Conservation (phyloP, 345 rosid genomes). For the Kernera saxatilis region DNA sequence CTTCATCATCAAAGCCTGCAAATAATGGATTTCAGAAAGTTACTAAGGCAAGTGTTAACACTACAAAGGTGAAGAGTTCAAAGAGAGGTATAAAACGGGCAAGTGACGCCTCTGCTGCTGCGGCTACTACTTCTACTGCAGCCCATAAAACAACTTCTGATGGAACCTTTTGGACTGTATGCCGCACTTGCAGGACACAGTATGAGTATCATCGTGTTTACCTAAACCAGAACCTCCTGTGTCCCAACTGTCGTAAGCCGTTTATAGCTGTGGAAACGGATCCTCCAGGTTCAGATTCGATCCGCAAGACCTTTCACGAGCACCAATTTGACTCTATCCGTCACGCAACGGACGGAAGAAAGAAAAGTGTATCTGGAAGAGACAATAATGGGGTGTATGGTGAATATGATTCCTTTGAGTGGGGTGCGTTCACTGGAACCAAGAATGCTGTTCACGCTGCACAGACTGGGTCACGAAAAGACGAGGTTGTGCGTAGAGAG, state of each 20-base stretch:
- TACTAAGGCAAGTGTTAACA: constrained; percentile 26
- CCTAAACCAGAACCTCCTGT: constrained; percentile 58
- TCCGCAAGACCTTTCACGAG: constrained; percentile 46
- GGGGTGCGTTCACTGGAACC: constrained; percentile 34
- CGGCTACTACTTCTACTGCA: constrained; percentile 27
- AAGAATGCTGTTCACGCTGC: constrained; percentile 44
- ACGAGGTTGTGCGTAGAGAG: constrained; percentile 53
- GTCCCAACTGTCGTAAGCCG: constrained; percentile 60
- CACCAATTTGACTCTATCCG: constrained; percentile 38
- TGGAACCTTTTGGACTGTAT: constrained; percentile 65
- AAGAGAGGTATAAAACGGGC: constrained; percentile 41
- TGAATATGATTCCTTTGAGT: constrained; percentile 24
- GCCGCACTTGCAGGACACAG: constrained; percentile 58
- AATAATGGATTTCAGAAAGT: constrained; percentile 37
- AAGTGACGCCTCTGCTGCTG: constrained; percentile 12
- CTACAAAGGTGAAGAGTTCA: constrained; percentile 35
- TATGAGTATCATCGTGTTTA: constrained; percentile 60
- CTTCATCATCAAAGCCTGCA: constrained; percentile 28
- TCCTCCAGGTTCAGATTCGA: constrained; percentile 51
- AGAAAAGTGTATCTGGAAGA: constrained; percentile 17
- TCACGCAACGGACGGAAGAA: constrained; percentile 35
- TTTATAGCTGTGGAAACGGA: constrained; percentile 64
- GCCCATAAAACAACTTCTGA: constrained; percentile 31
- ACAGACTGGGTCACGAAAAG: constrained; percentile 46
- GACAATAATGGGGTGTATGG: constrained; percentile 27